Evolutionary conservation across 2,329 filamentous ascomycete genomes (phyloP).

Genomic region (Microdochium bolleyi): DNA sequence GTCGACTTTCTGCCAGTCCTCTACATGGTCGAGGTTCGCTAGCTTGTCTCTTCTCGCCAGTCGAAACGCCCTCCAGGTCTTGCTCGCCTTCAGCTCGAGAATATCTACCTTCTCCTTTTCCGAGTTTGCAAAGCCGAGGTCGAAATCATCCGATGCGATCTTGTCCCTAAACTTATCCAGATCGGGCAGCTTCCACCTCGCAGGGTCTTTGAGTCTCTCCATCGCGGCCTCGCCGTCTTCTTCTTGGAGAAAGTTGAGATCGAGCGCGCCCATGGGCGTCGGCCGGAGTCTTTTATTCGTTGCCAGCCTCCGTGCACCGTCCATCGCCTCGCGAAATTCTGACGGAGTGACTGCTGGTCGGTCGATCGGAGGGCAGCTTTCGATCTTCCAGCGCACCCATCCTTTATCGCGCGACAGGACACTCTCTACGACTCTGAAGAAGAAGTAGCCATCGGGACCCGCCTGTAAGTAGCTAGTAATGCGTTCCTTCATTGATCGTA

Average conservation of each 20-base stretch:
- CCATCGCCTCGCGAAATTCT: conserved; percentile 63
- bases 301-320: conserved; percentile 56
- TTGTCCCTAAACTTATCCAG: conserved; percentile 63
- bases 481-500: conserved; percentile 62
- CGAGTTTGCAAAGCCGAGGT: conserved; percentile 73
- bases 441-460: conserved; percentile 80
- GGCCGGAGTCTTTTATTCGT: conserved; percentile 63
- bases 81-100: conserved; percentile 71
- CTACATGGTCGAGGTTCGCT: conserved; percentile 76
- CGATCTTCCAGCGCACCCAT: conserved; percentile 97
- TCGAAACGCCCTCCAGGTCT: conserved; percentile 82
- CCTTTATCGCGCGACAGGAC: conserved; percentile 95
- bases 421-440: conserved; percentile 93
- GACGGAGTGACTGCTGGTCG: conserved; percentile 60
- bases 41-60: conserved; percentile 69
- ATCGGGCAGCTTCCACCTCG: conserved; percentile 61
- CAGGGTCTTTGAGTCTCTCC: conserved; percentile 58
- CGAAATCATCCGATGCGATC: conserved; percentile 74
- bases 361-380: conserved; percentile 84
- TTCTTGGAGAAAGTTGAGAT: conserved; percentile 72
- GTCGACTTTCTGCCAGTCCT: conserved; percentile 67
- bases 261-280: conserved; percentile 62
- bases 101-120: conserved; percentile 46
- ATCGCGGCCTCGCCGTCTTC: conserved; percentile 53
- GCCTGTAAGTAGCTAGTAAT: conserved; percentile 80